Evolutionary conservation across 140 eudicot genomes (phyloP), one percentile per base, ranked within the genome.

Genomic region (Senecio squalidus): DNA sequence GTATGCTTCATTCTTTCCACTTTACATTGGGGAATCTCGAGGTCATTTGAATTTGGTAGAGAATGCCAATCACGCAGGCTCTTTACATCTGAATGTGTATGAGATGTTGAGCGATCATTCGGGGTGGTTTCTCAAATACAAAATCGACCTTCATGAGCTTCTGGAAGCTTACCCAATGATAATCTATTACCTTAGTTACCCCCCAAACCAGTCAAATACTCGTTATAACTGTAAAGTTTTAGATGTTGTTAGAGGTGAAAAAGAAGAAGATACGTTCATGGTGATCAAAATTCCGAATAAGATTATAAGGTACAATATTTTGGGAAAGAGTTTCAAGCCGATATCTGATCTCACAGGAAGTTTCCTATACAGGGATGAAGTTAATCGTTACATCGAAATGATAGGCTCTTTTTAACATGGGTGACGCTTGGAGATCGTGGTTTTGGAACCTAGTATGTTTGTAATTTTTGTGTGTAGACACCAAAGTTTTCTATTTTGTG

Each of bases 21-120:
- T 27, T 49, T 73, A 58, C 49, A 49, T 73, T 3, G 73, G 64
- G 33, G 73, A 46, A 20, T 58, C 64, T 10, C 26, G 43, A 15
- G 73, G 68, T 29, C 78, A 73, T 65, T 14, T 73, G 11, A 61
- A 73, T 45, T 23, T 56, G 22, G 73, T 65, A 4, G 21, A 22
- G 52, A 45, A 2, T 29, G 17, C 9, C 1, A 11, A 40, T 9
- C 49, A 0, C 30, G 56, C 15, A 48, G 40, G 9, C 31, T 27
- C 1, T 49, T 50, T 39, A 40, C 38, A n/a, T 9, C 39, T 76
- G 28, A 34, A 46, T n/a, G 80, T 78, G 29, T 64, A 58, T 24
- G 84, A 78, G 41, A 45, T 78, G 77, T 55, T 60, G 16, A 74
- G 51, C 2, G 74, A 64, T 27, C 61, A 74, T 23, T 74, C 74